Evolutionary conservation across 305 asterid genomes (phyloP).

Genomic region (Ruellia speciosa): DNA sequence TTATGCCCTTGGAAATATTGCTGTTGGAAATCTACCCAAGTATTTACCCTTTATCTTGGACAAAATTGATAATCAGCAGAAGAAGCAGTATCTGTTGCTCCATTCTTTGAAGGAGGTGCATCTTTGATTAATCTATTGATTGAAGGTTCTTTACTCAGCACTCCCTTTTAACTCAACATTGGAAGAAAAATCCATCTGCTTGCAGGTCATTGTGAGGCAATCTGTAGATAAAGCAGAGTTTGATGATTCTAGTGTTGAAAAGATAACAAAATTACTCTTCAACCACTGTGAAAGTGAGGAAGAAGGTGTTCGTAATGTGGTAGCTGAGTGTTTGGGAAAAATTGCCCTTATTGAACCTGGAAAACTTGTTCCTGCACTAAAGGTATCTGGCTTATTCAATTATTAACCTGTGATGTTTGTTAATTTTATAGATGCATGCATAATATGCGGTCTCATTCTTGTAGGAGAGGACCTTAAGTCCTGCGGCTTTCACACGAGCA

Average conservation of each 20-base stretch:
- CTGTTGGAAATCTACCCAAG: constrained; percentile 90
- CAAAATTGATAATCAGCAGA: constrained; percentile 98
- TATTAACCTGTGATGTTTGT: constrained; percentile 15
- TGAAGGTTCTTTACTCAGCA: background rate
- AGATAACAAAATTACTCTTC: constrained; percentile 81
- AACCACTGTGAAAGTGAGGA: constrained; percentile 99
- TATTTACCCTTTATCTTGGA: constrained; percentile 93
- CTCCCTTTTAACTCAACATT: constrained; percentile 8
- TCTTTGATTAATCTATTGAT: constrained; percentile 7
- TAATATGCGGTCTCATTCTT: constrained; percentile 17
- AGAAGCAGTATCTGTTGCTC: constrained; percentile 88
- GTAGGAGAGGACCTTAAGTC: constrained; percentile 76
- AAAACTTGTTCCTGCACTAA: constrained; percentile 93
- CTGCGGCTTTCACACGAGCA: constrained; percentile 94
- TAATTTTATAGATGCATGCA: background rate
- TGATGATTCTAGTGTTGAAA: constrained; percentile 87
- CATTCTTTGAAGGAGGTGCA: constrained; percentile 96
- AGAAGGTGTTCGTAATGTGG: constrained; percentile 99
- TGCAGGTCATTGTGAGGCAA: constrained; percentile 94
- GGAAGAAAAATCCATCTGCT: constrained; percentile 16
- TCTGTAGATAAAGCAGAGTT: constrained; percentile 98
- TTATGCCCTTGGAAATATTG: constrained; percentile 97
- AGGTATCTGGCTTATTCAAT: constrained; percentile 39
- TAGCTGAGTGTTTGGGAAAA: constrained; percentile 97
- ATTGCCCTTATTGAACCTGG: constrained; percentile 95